Base-by-base conservation (phyloP, 2,329 filamentous ascomycete genomes). In the Ceratocystiopsis sp. region DNA sequence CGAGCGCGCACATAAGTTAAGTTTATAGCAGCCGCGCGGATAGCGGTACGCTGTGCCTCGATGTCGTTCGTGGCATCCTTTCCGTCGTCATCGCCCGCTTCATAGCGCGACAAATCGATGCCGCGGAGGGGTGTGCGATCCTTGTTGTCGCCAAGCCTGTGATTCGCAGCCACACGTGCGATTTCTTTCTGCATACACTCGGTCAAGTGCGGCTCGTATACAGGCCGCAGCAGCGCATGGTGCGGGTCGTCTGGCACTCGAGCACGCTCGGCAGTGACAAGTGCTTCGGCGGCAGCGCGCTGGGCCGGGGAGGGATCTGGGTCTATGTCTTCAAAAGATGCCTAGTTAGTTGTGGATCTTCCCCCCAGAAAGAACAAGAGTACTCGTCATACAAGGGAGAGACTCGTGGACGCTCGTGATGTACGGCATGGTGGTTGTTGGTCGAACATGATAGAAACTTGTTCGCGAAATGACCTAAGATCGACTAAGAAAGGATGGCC, bases 91-190 rank as follows among this genome's bases (percentile, higher is more conserved):
- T 83, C 73, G 42, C 77, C 75, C 3, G 78, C 74, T 61, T 94
- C 84, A 71, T 96, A 96, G 52, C 87, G 84, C 37, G 72, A 65
- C 16, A 85, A 67, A 59, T 94, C 82, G 53, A 93, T 76, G 43
- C 74, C 75, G 0, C 61, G 57, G 44, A 83, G 71, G 3, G 15
- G 50, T 40, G 44, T 50, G 38, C 9, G 56, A 29, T 33, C 37
- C 21, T 42, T 37, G 19, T 37, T 41, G 33, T 42, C 38, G 18
- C 16, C 19, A 7, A 18, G 33, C 14, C 19, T 34, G n/a, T 45
- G 42, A 35, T 51, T 47, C 41, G 44, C 70, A 38, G 73, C 65
- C 46, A 87, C 67, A 50, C 84, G 81, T 17, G 65, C 62, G 48
- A 89, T 69, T 55, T 93, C 85, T 51, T 71, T 58, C 51, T 70